These are phyloP conservation scores for Malassezia japonica DNA, from an alignment of 1,284 basidiomycete genomes.

Conservation along the genomic window DNA sequence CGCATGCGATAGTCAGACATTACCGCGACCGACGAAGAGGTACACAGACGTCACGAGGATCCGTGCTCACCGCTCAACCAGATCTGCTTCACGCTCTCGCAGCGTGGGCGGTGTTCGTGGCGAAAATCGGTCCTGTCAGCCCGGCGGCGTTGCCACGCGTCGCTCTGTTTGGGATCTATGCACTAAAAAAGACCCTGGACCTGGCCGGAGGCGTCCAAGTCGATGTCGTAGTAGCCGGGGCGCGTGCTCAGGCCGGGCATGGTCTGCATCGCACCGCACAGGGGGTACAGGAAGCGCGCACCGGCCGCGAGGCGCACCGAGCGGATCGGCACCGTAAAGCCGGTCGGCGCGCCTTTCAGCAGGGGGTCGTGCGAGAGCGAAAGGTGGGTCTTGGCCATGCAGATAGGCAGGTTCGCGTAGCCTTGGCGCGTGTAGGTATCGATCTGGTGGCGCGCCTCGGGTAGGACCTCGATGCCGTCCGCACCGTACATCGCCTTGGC, in stretches of 20 bases:
- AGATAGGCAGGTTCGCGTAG: conserved; percentile 63
- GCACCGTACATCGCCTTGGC: conserved; percentile 46
- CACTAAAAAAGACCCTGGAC: conserved; percentile 49
- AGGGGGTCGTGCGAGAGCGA: conserved; percentile 36
- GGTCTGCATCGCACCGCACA: conserved; percentile 61
- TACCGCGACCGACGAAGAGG: no score
- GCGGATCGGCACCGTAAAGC: conserved; percentile 83
- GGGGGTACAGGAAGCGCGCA: conserved; percentile 88
- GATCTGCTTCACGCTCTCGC: no score
- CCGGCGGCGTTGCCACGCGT: no score
- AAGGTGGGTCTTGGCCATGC: conserved; percentile 87
- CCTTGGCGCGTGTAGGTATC: conserved; percentile 87
- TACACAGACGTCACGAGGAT: no score
- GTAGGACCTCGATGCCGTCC: conserved; percentile 54
- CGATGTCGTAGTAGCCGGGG: conserved; percentile 56
- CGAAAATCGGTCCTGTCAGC: no score
- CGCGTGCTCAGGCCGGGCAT: conserved; percentile 94
- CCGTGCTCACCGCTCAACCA: no score
- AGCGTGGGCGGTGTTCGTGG: no score
- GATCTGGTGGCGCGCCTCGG: conserved; percentile 66
- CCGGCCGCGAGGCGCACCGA: conserved; percentile 81
- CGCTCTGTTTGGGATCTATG: no score
- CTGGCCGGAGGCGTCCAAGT: conserved; percentile 46
- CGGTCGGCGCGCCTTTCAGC: conserved; percentile 36
- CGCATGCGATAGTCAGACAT: conserved; percentile 12